These are phyloP conservation scores for Dimargaris cristalligena DNA, from an alignment of 192 early-diverging fungal species.

Conservation along the genomic window DNA sequence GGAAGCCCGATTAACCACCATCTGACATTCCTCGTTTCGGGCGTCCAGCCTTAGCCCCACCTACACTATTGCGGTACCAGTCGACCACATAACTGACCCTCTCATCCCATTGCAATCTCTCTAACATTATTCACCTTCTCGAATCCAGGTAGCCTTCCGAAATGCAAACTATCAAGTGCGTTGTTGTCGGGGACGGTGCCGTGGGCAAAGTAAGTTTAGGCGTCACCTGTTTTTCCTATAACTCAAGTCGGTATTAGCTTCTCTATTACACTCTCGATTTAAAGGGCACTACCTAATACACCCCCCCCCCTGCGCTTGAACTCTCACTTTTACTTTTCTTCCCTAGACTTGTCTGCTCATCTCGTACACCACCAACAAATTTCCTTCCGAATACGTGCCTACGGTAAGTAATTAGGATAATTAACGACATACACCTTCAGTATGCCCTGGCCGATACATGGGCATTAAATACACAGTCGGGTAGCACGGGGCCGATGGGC, in stretches of 20 bases:
- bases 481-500: too few relatives aligned
- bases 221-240: too few relatives aligned
- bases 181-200: constrained; percentile 62
- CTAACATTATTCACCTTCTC: constrained; percentile 11
- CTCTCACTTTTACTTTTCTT: constrained; percentile 7
- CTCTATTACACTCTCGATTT: too few relatives aligned
- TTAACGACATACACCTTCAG: too few relatives aligned
- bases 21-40: neutral
- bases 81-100: neutral
- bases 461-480: too few relatives aligned
- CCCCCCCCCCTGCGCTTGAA: neutral
- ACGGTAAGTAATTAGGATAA: constrained; percentile 67
- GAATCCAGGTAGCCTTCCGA: too few relatives aligned
- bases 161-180: constrained; percentile 78
- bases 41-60: neutral
- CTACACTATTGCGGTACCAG: neutral
- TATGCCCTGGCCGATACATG: too few relatives aligned
- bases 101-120: constrained; percentile 2
- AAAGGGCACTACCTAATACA: too few relatives aligned
- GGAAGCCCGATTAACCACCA: neutral
- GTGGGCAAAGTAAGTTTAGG: constrained; percentile 44
- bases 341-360: constrained; percentile 80
- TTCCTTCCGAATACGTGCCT: constrained; percentile 90
- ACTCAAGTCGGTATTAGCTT: too few relatives aligned
- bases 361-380: constrained; percentile 92